Conservation (phyloP, 192 early-diverging fungal genomes). For the Obelidium mucronatum region DNA sequence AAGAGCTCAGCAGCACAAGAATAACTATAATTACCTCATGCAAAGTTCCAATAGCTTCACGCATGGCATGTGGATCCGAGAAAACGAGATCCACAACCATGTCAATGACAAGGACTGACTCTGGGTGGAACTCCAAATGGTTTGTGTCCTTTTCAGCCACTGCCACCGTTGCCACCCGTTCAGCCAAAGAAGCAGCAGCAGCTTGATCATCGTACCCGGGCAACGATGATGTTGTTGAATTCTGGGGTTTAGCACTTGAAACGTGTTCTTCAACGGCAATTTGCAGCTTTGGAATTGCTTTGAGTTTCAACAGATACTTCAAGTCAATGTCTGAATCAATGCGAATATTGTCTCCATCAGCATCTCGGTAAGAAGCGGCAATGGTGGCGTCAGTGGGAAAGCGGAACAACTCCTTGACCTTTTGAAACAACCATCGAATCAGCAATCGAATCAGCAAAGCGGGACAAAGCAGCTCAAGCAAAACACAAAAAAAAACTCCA, state of each 20-base stretch:
- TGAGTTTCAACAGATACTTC: background rate
- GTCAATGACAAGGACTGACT: background rate
- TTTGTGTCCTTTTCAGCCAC: background rate
- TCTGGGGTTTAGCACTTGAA: background rate
- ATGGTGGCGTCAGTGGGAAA: background rate
- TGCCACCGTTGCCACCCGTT: too few relatives aligned
- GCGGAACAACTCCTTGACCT: slow-evolving; percentile 1
- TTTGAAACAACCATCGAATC: too few relatives aligned
- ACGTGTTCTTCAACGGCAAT: background rate
- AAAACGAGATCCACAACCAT: slow-evolving; percentile 7
- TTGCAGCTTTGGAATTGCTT: background rate
- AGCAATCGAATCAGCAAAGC: too few relatives aligned
- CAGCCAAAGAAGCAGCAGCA: too few relatives aligned
- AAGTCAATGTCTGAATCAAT: slow-evolving; percentile 11
- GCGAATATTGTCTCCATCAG: slow-evolving; percentile 8
- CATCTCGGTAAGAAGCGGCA: background rate
- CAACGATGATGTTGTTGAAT: too few relatives aligned
- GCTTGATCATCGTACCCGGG: background rate
- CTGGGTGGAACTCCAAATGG: background rate
- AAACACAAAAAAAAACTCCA: too few relatives aligned
- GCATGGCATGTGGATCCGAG: slow-evolving; percentile 3
- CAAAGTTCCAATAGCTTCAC: background rate
- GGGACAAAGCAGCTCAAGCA: too few relatives aligned
- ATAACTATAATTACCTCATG: slow-evolving; percentile 7
- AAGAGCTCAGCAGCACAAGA: too few relatives aligned